These are phyloP conservation scores for Maudiozyma humilis DNA, from an alignment of 1,139 yeast genomes.

Conservation along the genomic window DNA sequence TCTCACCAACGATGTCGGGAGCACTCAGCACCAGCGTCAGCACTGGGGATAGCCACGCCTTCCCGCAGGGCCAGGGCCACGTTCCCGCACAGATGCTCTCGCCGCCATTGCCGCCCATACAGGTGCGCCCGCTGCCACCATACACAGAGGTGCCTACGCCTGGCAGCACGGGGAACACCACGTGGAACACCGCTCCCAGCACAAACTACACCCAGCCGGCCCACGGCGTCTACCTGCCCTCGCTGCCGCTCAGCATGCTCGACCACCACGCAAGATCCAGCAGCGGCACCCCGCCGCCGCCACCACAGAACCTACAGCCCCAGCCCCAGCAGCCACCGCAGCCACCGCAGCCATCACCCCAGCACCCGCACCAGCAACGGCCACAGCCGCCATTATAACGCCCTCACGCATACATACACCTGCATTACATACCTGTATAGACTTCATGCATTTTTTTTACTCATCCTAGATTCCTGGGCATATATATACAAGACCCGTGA, in stretches of 20 bases:
- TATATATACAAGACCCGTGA: no score
- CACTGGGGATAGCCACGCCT: neutral
- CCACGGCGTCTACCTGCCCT: neutral
- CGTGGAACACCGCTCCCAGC: no score
- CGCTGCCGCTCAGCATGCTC: neutral
- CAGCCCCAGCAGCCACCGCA: neutral
- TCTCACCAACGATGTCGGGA: no score
- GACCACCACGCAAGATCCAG: no score
- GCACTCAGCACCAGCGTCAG: no score
- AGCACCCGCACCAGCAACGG: neutral
- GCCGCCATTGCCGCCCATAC: neutral
- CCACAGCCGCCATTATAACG: neutral
- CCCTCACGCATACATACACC: neutral
- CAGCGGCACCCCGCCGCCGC: neutral
- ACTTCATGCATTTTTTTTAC: neutral
- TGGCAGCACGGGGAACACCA: no score
- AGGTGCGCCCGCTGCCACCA: neutral
- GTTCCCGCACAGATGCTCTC: neutral
- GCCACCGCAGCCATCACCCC: neutral
- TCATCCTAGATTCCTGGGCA: no score
- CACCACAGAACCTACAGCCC: neutral
- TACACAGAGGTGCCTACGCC: no score
- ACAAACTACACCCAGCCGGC: no score
- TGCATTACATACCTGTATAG: neutral
- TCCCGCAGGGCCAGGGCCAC: neutral